Evolutionary conservation across 2,329 filamentous ascomycete species (phyloP).

Genomic region (Penicillium crustosum): DNA sequence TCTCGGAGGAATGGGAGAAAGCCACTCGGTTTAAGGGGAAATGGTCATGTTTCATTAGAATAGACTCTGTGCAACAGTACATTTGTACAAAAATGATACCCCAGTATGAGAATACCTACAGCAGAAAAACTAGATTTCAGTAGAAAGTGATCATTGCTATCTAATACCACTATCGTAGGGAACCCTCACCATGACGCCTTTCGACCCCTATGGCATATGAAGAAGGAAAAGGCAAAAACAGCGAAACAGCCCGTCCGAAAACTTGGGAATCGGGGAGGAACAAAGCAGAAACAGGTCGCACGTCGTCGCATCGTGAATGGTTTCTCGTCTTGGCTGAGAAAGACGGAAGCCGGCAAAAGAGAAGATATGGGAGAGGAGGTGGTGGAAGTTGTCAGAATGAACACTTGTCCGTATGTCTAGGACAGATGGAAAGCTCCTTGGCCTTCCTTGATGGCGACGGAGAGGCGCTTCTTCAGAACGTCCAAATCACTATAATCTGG

Average conservation of each 20-base stretch:
- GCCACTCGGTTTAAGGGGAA: neutral
- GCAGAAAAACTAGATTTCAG: neutral
- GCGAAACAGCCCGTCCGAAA: conserved; percentile 21
- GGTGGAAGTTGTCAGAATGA: neutral
- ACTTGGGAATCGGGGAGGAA: conserved; percentile 9
- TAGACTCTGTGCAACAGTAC: neutral
- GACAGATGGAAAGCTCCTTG: conserved; percentile 98
- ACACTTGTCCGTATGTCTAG: conserved; percentile 40
- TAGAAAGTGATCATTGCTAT: conserved; percentile 25
- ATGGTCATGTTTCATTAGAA: neutral
- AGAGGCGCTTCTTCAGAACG: conserved; percentile 73
- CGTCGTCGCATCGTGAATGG: conserved; percentile 23
- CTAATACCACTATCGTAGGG: conserved; percentile 25
- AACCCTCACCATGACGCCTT: conserved; percentile 22
- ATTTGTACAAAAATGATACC: neutral
- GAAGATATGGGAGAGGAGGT: neutral
- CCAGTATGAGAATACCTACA: neutral
- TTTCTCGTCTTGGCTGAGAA: conserved; percentile 5
- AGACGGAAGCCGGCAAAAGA: conserved; percentile 3
- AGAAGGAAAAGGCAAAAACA: conserved; percentile 6
- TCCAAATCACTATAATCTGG: conserved; percentile 85
- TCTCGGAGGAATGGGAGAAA: neutral
- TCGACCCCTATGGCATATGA: conserved; percentile 18
- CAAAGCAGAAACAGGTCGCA: conserved; percentile 17
- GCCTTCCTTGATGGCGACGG: conserved; percentile 86